These are phyloP conservation scores for Dactylorhiza incarnata DNA, from an alignment of 106 monocot genomes.

Conservation along the genomic window DNA sequence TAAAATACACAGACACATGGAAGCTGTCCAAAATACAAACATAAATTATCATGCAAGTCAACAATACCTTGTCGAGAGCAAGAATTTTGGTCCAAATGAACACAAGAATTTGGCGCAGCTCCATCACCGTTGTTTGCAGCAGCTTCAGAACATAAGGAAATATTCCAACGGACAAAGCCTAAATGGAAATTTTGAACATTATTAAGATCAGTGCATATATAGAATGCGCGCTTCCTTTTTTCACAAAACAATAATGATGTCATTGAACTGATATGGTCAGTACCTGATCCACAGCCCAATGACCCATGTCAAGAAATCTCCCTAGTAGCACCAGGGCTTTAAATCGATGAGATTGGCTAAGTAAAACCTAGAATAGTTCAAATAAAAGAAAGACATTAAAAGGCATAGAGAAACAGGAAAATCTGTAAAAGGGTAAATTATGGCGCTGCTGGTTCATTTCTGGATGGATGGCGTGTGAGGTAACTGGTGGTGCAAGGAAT, in stretches of 20 bases:
- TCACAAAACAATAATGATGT: background rate
- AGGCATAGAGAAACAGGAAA: background rate
- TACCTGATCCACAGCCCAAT: constrained; percentile 98
- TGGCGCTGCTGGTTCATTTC: background rate
- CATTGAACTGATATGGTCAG: background rate
- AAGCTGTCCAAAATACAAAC: background rate
- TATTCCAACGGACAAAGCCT: constrained; percentile 96
- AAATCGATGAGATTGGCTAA: constrained; percentile 93
- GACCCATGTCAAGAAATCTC: constrained; percentile 98
- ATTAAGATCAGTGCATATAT: background rate
- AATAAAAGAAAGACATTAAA: background rate
- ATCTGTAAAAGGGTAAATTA: background rate
- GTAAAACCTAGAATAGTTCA: constrained; percentile 58
- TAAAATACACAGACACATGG: too few relatives aligned
- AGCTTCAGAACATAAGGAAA: constrained; percentile 95
- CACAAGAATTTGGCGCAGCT: constrained; percentile 86
- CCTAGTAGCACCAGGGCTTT: constrained; percentile 88
- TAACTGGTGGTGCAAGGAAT: background rate
- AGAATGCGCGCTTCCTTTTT: background rate
- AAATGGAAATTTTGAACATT: constrained; percentile 9
- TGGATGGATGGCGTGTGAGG: background rate
- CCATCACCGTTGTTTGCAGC: constrained; percentile 78
- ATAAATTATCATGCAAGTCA: background rate
- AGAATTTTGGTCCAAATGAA: constrained; percentile 99
- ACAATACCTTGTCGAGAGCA: constrained; percentile 85